These are phyloP conservation scores for Fusarium buharicum DNA, from an alignment of 2,329 filamentous ascomycete genomes.

Conservation along the genomic window DNA sequence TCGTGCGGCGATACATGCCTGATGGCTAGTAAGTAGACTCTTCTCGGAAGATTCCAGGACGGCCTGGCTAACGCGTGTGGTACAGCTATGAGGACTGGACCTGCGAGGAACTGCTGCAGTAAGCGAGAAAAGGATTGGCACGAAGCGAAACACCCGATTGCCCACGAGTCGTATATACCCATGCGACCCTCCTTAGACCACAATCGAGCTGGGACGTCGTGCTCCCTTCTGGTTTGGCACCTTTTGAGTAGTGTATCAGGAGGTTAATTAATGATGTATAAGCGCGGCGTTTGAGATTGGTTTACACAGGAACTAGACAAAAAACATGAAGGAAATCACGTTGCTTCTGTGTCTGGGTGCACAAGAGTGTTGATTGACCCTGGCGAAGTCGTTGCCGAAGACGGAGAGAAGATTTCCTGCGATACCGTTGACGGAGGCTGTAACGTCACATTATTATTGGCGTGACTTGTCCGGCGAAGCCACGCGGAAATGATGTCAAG, in stretches of 20 bases:
- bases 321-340: slow-evolving; percentile 39
- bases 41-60: background rate
- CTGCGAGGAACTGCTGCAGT: slow-evolving; percentile 89
- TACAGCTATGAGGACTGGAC: slow-evolving; percentile 98
- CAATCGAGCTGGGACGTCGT: slow-evolving; percentile 39
- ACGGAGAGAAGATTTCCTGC: slow-evolving; percentile 6
- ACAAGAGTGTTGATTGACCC: slow-evolving; percentile 24
- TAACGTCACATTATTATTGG: slow-evolving; percentile 11
- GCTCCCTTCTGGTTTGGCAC: slow-evolving; percentile 33
- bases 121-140: slow-evolving; percentile 40
- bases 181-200: slow-evolving; percentile 37
- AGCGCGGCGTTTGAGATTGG: slow-evolving; percentile 52
- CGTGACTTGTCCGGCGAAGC: slow-evolving; percentile 2
- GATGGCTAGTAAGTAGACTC: slow-evolving; percentile 83
- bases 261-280: slow-evolving; percentile 48
- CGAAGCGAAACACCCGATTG: slow-evolving; percentile 31
- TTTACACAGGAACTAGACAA: slow-evolving; percentile 47
- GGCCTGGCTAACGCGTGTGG: slow-evolving; percentile 23
- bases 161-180: slow-evolving; percentile 44
- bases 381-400: slow-evolving; percentile 6
- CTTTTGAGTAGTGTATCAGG: slow-evolving; percentile 31
- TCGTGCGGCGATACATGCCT: slow-evolving; percentile 93
- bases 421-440: slow-evolving; percentile 4
- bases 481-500: slow-evolving; percentile 27
- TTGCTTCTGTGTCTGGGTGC: slow-evolving; percentile 32